Evolutionary conservation across 345 rosid genomes (phyloP).

Genomic region (Chamaenerion angustifolium): DNA sequence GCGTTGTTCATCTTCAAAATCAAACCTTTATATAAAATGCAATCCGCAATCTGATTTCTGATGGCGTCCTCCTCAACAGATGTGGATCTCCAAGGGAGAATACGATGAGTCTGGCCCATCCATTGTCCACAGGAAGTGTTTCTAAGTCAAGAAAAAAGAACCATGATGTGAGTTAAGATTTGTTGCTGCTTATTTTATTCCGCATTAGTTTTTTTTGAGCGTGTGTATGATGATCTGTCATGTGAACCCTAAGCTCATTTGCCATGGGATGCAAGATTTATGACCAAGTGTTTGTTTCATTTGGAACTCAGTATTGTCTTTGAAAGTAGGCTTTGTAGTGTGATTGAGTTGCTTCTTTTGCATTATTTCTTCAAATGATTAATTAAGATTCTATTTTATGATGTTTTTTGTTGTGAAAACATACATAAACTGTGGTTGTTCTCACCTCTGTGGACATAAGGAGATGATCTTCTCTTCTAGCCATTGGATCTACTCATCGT

Average conservation of each 20-base stretch:
- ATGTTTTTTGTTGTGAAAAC: too few species aligned
- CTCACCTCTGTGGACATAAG: too few species aligned
- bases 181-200: constrained; percentile 1
- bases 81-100: constrained; percentile 40
- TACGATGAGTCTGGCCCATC: constrained; percentile 37
- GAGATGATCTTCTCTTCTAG: too few species aligned
- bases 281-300: too few species aligned
- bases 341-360: too few species aligned
- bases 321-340: not conserved
- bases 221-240: constrained; percentile 3
- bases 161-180: not conserved
- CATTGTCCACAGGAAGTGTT: constrained; percentile 41
- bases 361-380: too few species aligned
- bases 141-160: constrained; percentile 9
- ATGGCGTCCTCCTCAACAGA: constrained; percentile 10
- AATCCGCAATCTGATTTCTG: not conserved
- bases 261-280: not conserved
- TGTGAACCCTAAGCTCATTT: constrained; percentile 3
- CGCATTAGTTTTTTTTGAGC: constrained; percentile 4
- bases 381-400: too few species aligned
- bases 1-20: not conserved
- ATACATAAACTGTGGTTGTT: too few species aligned
- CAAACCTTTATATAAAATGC: too few species aligned
- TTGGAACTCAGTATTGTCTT: not conserved
- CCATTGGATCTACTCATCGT: too few species aligned